Percentiles rank a stretch among this genome's conserved stretches.
Conservation (phyloP, 1,139 yeast genomes). For the Yamadazyma sp. region DNA sequence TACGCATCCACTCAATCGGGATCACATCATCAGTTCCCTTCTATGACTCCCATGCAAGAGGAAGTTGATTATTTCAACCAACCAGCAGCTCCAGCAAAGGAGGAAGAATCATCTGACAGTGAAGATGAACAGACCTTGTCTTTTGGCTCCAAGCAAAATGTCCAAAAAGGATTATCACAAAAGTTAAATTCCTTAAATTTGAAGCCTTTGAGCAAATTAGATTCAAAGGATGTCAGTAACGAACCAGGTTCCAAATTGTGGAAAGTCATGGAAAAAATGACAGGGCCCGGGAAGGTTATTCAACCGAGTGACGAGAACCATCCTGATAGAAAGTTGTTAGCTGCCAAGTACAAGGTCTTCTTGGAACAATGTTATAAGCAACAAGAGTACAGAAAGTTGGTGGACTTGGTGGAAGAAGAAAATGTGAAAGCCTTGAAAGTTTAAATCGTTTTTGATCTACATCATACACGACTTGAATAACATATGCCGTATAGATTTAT, state of each 20-base stretch:
- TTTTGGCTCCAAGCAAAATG: conserved; percentile 57
- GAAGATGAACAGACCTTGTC: conserved; percentile 53
- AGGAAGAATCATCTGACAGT: conserved; percentile 25
- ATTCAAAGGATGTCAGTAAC: conserved; percentile 16
- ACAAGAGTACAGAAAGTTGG: conserved; percentile 67
- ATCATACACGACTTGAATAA: too few species aligned
- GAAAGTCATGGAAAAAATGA: conserved; percentile 81
- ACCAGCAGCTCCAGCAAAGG: conserved; percentile 19
- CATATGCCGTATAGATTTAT: too few species aligned
- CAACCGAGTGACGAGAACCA: conserved; percentile 57
- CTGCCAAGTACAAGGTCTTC: conserved; percentile 79
- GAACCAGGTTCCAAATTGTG: conserved; percentile 64
- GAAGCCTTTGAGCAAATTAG: conserved; percentile 37
- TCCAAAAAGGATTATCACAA: conserved; percentile 49
- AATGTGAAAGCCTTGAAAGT: conserved; percentile 9
- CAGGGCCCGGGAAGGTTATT: conserved; percentile 81
- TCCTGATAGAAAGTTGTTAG: conserved; percentile 69
- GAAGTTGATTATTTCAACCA: conserved; percentile 50
- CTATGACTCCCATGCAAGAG: conserved; percentile 53
- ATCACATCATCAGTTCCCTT: conserved; percentile 54
- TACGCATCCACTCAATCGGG: conserved; percentile 36
- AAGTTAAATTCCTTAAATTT: conserved; percentile 36
- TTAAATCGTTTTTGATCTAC: not conserved
- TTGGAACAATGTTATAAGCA: conserved; percentile 85
- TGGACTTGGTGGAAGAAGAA: conserved; percentile 53